Percentiles rank a stretch among this genome's conserved stretches.
phyloP scores from a whole-genome alignment of 177 flowering plant genomes.

The Vitis hybrid region DNA sequence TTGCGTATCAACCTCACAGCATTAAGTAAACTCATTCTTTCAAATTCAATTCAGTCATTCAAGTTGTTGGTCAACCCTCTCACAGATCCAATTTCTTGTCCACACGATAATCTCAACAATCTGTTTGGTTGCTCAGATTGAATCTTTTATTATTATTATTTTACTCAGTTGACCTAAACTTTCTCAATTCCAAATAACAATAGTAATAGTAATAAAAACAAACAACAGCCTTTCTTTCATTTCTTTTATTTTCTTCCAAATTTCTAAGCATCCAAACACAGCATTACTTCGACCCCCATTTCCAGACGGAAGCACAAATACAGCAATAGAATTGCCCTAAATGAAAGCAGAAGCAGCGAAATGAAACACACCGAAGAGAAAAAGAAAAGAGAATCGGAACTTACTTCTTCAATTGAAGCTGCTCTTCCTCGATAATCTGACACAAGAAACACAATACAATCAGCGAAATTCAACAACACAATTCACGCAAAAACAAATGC shows the following conservation, averaged over 20 bases:
- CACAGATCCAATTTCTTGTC: too few species aligned
- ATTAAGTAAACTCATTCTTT: too few species aligned
- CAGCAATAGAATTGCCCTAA: neutral
- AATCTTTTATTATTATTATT: too few species aligned
- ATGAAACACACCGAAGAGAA: neutral
- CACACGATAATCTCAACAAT: too few species aligned
- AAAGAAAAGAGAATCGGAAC: slow-evolving; percentile 17
- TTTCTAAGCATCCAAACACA: too few species aligned
- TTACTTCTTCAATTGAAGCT: slow-evolving; percentile 83
- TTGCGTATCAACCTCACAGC: too few species aligned
- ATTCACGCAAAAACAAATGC: neutral
- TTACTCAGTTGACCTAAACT: too few species aligned
- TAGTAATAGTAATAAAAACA: neutral
- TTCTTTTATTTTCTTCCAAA: too few species aligned
- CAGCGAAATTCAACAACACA: neutral
- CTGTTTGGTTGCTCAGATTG: too few species aligned
- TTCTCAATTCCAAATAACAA: neutral
- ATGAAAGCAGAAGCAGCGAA: neutral
- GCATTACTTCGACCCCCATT: neutral
- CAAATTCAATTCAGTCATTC: too few species aligned
- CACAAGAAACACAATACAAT: slow-evolving; percentile 4
- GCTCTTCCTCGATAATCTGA: slow-evolving; percentile 90
- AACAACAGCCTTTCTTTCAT: too few species aligned
- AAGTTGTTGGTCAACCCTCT: too few species aligned
- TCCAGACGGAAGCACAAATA: neutral